These are phyloP conservation scores for Leucocoprinus leucothites DNA, from an alignment of 768 basidiomycete species.

Conservation along the genomic window DNA sequence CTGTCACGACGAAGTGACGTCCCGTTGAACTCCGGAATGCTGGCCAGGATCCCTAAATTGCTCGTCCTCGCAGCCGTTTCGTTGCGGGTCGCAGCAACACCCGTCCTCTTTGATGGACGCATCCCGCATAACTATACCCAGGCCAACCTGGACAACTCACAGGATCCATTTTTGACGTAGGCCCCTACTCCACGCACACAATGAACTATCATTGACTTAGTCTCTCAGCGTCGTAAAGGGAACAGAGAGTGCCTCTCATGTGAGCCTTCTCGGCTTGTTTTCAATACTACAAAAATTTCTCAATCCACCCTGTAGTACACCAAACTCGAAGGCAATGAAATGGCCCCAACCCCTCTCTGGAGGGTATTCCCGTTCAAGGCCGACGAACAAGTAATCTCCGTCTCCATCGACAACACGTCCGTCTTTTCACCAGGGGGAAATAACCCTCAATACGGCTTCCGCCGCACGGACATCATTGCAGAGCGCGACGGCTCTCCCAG, in stretches of 20 bases:
- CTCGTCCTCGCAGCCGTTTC: not conserved
- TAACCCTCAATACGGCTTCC: slow-evolving; percentile 51
- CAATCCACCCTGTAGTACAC: slow-evolving; percentile 34
- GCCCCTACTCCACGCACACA: slow-evolving; percentile 16
- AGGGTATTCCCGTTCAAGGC: slow-evolving; percentile 21
- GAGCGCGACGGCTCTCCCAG: slow-evolving; percentile 36
- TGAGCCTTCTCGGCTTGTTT: slow-evolving; percentile 21
- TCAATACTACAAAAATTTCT: not conserved
- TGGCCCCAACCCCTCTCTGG: slow-evolving; percentile 51
- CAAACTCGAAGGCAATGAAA: slow-evolving; percentile 33
- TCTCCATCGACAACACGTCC: slow-evolving; percentile 56
- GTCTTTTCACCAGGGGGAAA: slow-evolving; percentile 51
- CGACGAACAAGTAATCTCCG: slow-evolving; percentile 47
- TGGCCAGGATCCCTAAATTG: not conserved
- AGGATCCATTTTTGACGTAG: slow-evolving; percentile 54
- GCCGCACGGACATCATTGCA: slow-evolving; percentile 58
- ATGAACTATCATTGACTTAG: not conserved
- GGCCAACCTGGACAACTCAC: slow-evolving; percentile 42
- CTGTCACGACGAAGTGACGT: too few species aligned
- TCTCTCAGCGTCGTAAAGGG: slow-evolving; percentile 51
- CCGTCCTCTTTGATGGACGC: slow-evolving; percentile 48
- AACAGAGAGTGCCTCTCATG: slow-evolving; percentile 45
- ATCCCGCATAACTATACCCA: slow-evolving; percentile 40
- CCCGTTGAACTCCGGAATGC: not conserved
- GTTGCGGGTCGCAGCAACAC: not conserved